Evolutionary conservation across 768 basidiomycete species (phyloP), one percentile per base, ranked within the genome.

Genomic region (Trametes punicea): DNA sequence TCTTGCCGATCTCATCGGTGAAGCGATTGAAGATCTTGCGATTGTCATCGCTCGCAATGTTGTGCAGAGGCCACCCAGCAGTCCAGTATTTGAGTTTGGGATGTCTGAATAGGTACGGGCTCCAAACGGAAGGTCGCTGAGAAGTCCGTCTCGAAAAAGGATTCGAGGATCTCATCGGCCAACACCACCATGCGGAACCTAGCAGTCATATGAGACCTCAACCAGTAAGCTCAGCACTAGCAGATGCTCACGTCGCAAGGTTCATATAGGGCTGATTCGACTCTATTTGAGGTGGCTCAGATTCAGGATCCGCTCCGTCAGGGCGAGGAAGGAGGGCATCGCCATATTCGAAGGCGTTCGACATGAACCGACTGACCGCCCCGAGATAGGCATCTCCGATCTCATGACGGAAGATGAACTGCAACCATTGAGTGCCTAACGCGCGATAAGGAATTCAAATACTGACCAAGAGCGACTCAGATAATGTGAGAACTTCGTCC

Each of bases 351-450:
- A 98, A 99, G 0, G 96, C 93, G 65, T 99, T 98, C 34, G 94
- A 89, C 87, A 98, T 95, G 69, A 98, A 96, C 38, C 93, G 87
- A 62, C 93, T 95, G 61, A 99, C 90, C 21, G 96, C 93, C 1
- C 94, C 97, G 21, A 99, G 79, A 68, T 96, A 99, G 4, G 93
- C 90, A 70, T 99, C 97, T 3, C 97, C 97, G 10, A 93, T 80
- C 72, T 99, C 97, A 70, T 86, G 92, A 13, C 97, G 87, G 83
- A 99, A 99, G 61, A 98, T 97, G 73, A 98, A 98, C 95, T 98
- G 66, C 9, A 3, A n/a, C n/a, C n/a, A n/a, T n/a, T n/a, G n/a
- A n/a, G n/a, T n/a, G n/a, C n/a, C n/a, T 42, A 51, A 30, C 44
- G 30, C 60, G 27, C 36, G 31, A 55, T 47, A 64, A 41, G 55